These are phyloP conservation scores for Tetraselmis chui DNA, from an alignment of 139 green algal species.

Conservation along the genomic window DNA sequence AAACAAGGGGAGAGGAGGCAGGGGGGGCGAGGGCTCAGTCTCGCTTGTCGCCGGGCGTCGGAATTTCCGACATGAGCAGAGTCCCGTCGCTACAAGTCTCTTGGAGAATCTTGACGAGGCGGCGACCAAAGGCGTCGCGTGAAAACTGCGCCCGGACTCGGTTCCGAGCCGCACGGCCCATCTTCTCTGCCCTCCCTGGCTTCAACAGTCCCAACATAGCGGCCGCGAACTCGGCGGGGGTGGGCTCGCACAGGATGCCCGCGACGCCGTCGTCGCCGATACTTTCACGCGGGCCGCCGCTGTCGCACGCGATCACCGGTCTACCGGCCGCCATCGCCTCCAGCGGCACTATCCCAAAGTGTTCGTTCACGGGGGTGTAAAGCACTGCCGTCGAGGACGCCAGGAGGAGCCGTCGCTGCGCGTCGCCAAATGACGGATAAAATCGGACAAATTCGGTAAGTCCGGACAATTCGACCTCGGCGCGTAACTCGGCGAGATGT, in stretches of 20 bases:
- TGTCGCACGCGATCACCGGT: constrained; percentile 83
- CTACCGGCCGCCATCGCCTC: constrained; percentile 85
- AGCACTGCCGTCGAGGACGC: constrained; percentile 51
- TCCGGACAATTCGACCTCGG: constrained; percentile 37
- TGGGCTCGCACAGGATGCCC: constrained; percentile 62
- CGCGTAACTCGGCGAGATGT: constrained; percentile 65
- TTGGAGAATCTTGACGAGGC: neutral
- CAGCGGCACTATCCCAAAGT: constrained; percentile 98
- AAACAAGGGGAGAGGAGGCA: too few species aligned
- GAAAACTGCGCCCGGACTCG: constrained; percentile 66
- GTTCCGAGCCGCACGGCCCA: constrained; percentile 50
- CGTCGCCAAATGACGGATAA: constrained; percentile 77
- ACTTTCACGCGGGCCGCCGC: constrained; percentile 75
- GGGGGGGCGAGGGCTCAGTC: too few species aligned
- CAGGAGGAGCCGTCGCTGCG: constrained; percentile 63
- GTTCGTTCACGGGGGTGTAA: constrained; percentile 89
- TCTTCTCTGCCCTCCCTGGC: constrained; percentile 21
- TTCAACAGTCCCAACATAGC: constrained; percentile 44
- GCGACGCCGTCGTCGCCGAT: constrained; percentile 47
- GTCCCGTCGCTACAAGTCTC: too few species aligned
- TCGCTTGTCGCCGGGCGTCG: too few species aligned
- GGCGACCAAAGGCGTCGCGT: constrained; percentile 51
- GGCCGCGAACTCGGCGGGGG: constrained; percentile 31
- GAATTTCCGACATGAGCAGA: too few species aligned
- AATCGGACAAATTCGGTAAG: constrained; percentile 67